Percentiles rank a stretch among this genome's conserved stretches.
Evolutionary conservation across 2,329 filamentous ascomycete species (phyloP).

Genomic region (Cryphonectria parasitica): DNA sequence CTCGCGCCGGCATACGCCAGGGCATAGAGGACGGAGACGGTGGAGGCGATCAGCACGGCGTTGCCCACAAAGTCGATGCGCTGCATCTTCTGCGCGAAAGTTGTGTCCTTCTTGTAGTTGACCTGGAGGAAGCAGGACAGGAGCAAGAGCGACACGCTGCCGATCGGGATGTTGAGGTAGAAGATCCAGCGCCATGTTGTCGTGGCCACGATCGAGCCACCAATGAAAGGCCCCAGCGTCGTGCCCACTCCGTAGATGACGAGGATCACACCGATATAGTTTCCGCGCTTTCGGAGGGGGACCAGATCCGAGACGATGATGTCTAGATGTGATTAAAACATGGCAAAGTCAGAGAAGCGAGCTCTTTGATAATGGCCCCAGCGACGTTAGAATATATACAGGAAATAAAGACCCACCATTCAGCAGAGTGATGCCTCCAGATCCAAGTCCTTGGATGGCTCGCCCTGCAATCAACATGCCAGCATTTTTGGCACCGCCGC

Average conservation of each 20-base stretch:
- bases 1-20: constrained; percentile 46
- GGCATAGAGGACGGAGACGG: constrained; percentile 42
- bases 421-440: constrained; percentile 25
- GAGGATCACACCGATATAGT: constrained; percentile 42
- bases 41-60: constrained; percentile 37
- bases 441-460: constrained; percentile 28
- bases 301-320: constrained; percentile 46
- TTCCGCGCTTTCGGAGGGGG: constrained; percentile 48
- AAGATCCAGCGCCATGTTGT: constrained; percentile 37
- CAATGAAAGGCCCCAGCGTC: constrained; percentile 29
- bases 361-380: too few relatives aligned
- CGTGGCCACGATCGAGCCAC: constrained; percentile 29
- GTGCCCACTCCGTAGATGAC: constrained; percentile 35
- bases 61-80: constrained; percentile 40
- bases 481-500: constrained; percentile 38
- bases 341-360: not conserved
- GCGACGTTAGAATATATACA: too few relatives aligned
- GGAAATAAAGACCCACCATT: not conserved
- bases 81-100: constrained; percentile 33
- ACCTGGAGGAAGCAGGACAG: constrained; percentile 42
- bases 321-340: constrained; percentile 7
- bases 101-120: constrained; percentile 34
- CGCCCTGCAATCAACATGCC: constrained; percentile 30
- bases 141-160: not conserved
- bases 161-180: constrained; percentile 21